Conservation (phyloP, 139 green algal species). For the Chlamydomonas incerta region DNA sequence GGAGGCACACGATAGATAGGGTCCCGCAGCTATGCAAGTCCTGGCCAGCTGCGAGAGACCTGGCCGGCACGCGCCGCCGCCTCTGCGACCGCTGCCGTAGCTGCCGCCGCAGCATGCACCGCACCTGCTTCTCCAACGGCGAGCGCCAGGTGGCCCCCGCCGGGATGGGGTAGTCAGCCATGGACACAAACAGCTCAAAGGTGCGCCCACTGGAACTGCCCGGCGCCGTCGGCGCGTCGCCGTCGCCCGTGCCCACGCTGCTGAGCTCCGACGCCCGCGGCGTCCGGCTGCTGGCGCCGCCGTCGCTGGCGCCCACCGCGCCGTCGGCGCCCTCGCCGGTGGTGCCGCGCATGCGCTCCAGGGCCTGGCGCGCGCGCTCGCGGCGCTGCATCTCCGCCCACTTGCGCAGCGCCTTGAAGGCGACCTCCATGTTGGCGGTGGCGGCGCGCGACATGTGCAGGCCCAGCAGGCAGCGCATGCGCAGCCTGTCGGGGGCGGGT, state of each 20-base stretch:
- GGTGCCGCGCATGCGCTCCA: background rate
- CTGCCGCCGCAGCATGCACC: too few relatives aligned
- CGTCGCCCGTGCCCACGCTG: background rate
- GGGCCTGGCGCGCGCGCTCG: background rate
- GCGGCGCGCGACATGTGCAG: constrained; percentile 37
- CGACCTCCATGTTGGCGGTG: constrained; percentile 17
- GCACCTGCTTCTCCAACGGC: background rate
- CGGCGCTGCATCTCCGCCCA: constrained; percentile 18
- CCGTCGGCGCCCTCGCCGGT: background rate
- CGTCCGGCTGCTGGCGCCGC: too few relatives aligned
- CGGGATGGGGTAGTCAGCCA: constrained; percentile 42
- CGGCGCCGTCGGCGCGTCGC: background rate
- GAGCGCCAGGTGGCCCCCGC: constrained; percentile 42
- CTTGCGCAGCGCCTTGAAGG: constrained; percentile 43
- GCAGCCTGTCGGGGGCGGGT: constrained; percentile 22
- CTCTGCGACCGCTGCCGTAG: too few relatives aligned
- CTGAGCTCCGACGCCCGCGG: too few relatives aligned
- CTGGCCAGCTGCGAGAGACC: too few relatives aligned
- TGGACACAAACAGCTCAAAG: constrained; percentile 33
- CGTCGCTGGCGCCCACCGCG: background rate
- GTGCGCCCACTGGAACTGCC: background rate
- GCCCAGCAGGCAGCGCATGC: constrained; percentile 45
- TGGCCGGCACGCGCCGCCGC: too few relatives aligned
- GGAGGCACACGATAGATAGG: too few relatives aligned
- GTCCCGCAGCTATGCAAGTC: too few relatives aligned